Base-by-base conservation (phyloP, 805 yeast species). In the Ogataea paraovalis region DNA sequence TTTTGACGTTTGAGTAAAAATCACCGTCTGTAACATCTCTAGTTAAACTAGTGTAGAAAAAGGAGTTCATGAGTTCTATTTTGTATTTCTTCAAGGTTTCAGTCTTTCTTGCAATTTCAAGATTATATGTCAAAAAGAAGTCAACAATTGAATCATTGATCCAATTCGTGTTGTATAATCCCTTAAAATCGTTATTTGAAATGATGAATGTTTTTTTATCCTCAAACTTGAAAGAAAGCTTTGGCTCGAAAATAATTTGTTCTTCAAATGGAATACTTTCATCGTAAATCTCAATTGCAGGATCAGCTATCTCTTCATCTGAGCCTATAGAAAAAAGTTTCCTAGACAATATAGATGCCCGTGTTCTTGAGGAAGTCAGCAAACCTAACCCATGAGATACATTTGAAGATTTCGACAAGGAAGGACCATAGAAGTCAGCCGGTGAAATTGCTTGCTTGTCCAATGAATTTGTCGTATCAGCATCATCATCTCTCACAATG, bases 101-200 rank as follows among this genome's bases (percentile, higher is more conserved):
- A 23, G 55, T 40, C 28, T 50, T 49, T 51, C 71, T 79, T 7
- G 79, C 72, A 3, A 13, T 10, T 36, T 61, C 47, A 23, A 63
- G 44, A 52, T 75, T 78, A 59, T 74, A 84, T 48, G 79, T 80
- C 25, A 88, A 72, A 58, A 87, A 90, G 61, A 92, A 92, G 64
- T 89, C 96, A 46, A 94, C 83, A 43, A 94, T 71, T 0, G 85
- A 78, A 60, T 94, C 99, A 67, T 94, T 92, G 42, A 94, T 79
- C 91, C 96, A 92, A 52, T 86, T 87, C 41, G 83, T 82, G 48
- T 85, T 83, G 59, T 83, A 82, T 9, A 92, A 72, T 40, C 97
- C 85, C 51, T 79, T 79, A 63, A 86, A 88, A 61, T 94, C 99
- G 34, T 78, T 73, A 49, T 79, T 76, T 1, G 82, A 73, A 8